Base-by-base conservation (phyloP, 169 alveolate genomes). In the Plasmodium chabaudi region DNA sequence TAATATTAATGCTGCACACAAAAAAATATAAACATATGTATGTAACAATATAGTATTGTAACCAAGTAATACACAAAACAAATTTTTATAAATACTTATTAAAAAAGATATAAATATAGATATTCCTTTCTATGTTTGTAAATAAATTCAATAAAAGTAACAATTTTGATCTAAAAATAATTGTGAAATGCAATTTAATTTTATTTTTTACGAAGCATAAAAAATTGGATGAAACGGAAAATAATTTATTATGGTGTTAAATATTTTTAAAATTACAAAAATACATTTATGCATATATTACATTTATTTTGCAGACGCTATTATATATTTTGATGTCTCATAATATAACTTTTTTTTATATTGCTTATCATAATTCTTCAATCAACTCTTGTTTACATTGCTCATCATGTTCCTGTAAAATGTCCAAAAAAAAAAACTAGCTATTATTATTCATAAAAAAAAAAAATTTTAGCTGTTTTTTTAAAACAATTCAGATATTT, bases 401-500 rank as follows among this genome's bases (percentile, higher is more conserved):
- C 12, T 77, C 77, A 53, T 63, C 59, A 0, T 17, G 23, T 47
- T 64, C 88, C 88, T 77, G 57, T 42, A 44, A 75, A 49, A 63
- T 46, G 64, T 77, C 65, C 88, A 77, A 39, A 46, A 63, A 65
- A 71, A 71, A 71, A 73, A 59, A 73, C 34, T 23, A 60, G 15
- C 15, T 60, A 17, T 15, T 17, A 15, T 23, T 21, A 19, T 60
- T 4, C 21, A 12, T 55, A 23, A 17, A 60, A 17, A 60, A 17
- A 7, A 17, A 6, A 6, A 23, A 23, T 17, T 57, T 57, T 57
- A 5, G 25, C 1, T 57, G 19, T 57, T 57, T 57, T 57, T 57
- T 19, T n/a, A 57, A 9, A 0, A 12, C 3, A 13, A 51, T 51
- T 51, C 59, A 51, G 4, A 13, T 57, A 57, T 57, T 9, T 57